These are phyloP conservation scores for Aspergillus coremiiformis DNA, from an alignment of 495 filamentous ascomycete species.

Conservation along the genomic window DNA sequence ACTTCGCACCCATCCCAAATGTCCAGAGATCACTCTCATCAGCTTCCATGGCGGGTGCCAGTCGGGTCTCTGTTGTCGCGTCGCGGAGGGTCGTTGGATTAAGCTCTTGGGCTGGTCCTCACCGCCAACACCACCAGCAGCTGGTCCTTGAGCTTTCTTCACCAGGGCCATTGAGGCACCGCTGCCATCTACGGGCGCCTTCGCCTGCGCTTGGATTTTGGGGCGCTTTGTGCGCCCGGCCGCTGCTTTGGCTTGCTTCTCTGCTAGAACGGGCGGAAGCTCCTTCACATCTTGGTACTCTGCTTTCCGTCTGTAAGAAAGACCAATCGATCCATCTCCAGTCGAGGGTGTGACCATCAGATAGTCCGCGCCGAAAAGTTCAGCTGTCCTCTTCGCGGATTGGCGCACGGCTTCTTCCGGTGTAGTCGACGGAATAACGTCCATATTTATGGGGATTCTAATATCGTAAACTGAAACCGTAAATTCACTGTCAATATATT, in stretches of 20 bases:
- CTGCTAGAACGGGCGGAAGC: slow-evolving; percentile 76
- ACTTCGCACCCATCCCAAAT: slow-evolving; percentile 90
- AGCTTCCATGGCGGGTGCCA: slow-evolving; percentile 99
- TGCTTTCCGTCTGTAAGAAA: slow-evolving; percentile 54
- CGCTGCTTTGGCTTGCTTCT: slow-evolving; percentile 67
- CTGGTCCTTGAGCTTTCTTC: slow-evolving; percentile 26
- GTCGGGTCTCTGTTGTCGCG: slow-evolving; percentile 70
- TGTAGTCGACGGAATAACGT: slow-evolving; percentile 25
- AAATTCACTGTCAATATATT: background rate
- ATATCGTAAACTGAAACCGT: slow-evolving; percentile 4
- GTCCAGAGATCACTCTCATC: slow-evolving; percentile 93
- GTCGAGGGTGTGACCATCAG: slow-evolving; percentile 45
- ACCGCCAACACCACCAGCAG: slow-evolving; percentile 21
- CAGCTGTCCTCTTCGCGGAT: slow-evolving; percentile 64
- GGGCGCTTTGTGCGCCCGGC: slow-evolving; percentile 51
- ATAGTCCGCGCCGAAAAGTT: slow-evolving; percentile 53
- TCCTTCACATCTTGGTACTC: slow-evolving; percentile 81
- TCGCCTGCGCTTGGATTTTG: slow-evolving; percentile 29
- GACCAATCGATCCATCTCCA: slow-evolving; percentile 38
- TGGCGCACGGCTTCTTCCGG: slow-evolving; percentile 42
- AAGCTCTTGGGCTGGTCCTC: slow-evolving; percentile 50
- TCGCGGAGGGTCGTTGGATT: slow-evolving; percentile 56
- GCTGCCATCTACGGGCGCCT: slow-evolving; percentile 24
- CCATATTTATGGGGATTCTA: slow-evolving; percentile 21
- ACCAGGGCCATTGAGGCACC: slow-evolving; percentile 41